These are phyloP conservation scores for Bonia amplexicaulis DNA, from an alignment of 176 grass and related monocot genomes.

Conservation along the genomic window DNA sequence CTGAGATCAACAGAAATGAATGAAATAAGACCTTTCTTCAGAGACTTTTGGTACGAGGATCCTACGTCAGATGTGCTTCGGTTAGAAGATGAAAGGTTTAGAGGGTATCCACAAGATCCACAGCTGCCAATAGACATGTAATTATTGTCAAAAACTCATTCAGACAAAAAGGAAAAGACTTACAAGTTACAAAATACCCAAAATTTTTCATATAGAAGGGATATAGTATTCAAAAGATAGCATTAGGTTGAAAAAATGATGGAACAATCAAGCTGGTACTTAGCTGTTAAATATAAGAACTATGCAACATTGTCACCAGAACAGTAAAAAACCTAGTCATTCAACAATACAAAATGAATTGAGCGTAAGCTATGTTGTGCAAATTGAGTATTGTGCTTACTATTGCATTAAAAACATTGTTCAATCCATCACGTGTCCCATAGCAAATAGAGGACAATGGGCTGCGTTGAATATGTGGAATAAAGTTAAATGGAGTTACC, in stretches of 20 bases:
- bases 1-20: constrained; percentile 63
- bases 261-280: neutral
- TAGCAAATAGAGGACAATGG: neutral
- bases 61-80: constrained; percentile 50
- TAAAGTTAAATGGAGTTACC: neutral
- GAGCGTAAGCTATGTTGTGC: neutral
- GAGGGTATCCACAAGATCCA: constrained; percentile 53
- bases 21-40: constrained; percentile 55
- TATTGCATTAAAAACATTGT: neutral
- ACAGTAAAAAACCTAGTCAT: neutral
- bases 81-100: constrained; percentile 65
- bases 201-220: neutral
- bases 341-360: neutral
- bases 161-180: neutral
- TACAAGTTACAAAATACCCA: neutral
- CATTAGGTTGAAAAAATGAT: neutral
- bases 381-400: neutral
- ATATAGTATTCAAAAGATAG: neutral
- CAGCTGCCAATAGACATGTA: constrained; percentile 47
- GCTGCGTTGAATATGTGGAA: neutral
- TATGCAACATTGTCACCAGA: neutral
- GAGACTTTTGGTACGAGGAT: constrained; percentile 46
- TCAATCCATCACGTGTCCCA: neutral
- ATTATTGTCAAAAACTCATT: neutral
- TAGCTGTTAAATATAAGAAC: neutral